phyloP scores from a whole-genome alignment of 805 yeast species.

The Candida qinlingensis region DNA sequence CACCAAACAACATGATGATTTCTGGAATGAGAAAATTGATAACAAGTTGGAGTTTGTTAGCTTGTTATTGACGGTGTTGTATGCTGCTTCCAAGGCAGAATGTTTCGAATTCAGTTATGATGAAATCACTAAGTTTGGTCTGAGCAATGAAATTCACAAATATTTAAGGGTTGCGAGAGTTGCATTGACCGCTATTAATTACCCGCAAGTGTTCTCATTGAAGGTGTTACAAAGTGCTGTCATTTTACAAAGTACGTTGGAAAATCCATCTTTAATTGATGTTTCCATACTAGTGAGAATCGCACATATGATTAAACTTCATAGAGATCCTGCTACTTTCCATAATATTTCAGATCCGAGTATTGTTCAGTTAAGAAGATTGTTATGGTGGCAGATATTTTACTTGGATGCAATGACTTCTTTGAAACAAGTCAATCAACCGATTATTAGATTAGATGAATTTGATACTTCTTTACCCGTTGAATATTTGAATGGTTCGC shows the following conservation, averaged over 20 bases:
- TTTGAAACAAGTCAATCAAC: conserved; percentile 49
- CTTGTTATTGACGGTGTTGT: conserved; percentile 46
- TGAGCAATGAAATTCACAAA: conserved; percentile 41
- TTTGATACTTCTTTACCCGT: conserved; percentile 54
- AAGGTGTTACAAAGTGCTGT: conserved; percentile 43
- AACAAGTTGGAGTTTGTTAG: conserved; percentile 42
- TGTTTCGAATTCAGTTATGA: conserved; percentile 51
- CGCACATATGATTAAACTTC: conserved; percentile 50
- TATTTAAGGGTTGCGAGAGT: conserved; percentile 45
- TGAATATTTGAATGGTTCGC: conserved; percentile 33
- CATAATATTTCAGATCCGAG: conserved; percentile 44
- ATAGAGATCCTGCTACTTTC: conserved; percentile 54
- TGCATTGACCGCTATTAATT: conserved; percentile 44
- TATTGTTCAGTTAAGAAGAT: conserved; percentile 46
- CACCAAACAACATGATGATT: conserved; percentile 39
- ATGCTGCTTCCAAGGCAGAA: conserved; percentile 55
- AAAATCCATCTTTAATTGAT: conserved; percentile 50
- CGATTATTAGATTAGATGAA: conserved; percentile 46
- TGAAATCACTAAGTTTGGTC: conserved; percentile 24
- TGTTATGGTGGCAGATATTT: conserved; percentile 66
- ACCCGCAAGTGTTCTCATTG: conserved; percentile 39
- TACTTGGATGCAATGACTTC: conserved; percentile 53
- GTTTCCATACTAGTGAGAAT: conserved; percentile 51
- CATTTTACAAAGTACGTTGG: conserved; percentile 46
- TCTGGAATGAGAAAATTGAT: conserved; percentile 35